Evolutionary conservation across 2,329 filamentous ascomycete genomes (phyloP).

Genomic region (Cladosporium sp.): DNA sequence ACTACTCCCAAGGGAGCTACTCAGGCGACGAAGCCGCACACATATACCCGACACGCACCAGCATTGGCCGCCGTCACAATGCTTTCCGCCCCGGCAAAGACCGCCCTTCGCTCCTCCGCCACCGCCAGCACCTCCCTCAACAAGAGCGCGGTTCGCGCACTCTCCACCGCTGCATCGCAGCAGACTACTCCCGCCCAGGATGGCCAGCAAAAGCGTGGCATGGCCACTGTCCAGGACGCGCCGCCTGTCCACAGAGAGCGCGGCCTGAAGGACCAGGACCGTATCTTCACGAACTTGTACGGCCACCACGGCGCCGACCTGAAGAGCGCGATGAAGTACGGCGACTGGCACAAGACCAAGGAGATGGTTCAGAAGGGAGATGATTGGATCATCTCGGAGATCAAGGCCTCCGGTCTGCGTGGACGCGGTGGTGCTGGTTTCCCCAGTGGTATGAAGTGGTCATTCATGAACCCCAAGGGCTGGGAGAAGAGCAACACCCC

Average conservation of each 20-base stretch:
- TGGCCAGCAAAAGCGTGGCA: constrained; percentile 57
- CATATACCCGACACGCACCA: not conserved
- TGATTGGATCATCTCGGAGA: constrained; percentile 96
- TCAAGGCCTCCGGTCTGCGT: constrained; percentile 93
- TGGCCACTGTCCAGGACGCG: constrained; percentile 54
- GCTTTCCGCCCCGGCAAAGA: constrained; percentile 30
- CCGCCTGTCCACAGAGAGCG: constrained; percentile 66
- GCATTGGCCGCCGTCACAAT: constrained; percentile 20
- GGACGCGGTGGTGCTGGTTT: constrained; percentile 97
- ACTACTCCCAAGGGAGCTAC: not conserved
- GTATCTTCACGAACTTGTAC: constrained; percentile 99
- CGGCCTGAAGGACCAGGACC: constrained; percentile 89
- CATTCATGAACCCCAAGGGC: constrained; percentile 98
- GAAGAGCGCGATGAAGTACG: constrained; percentile 94
- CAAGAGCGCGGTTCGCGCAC: constrained; percentile 30
- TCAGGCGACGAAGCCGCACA: constrained; percentile 16
- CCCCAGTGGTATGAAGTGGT: constrained; percentile 96
- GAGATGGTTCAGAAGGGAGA: constrained; percentile 96
- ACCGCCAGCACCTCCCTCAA: constrained; percentile 19
- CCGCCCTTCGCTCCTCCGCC: constrained; percentile 26
- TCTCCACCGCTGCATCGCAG: constrained; percentile 22
- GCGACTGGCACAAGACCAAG: constrained; percentile 99
- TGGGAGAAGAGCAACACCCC: constrained; percentile 98
- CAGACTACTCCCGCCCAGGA: constrained; percentile 25
- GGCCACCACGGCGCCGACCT: constrained; percentile 85